These are phyloP conservation scores for Komagataella pastoris DNA, from an alignment of 805 yeast species.

Conservation along the genomic window DNA sequence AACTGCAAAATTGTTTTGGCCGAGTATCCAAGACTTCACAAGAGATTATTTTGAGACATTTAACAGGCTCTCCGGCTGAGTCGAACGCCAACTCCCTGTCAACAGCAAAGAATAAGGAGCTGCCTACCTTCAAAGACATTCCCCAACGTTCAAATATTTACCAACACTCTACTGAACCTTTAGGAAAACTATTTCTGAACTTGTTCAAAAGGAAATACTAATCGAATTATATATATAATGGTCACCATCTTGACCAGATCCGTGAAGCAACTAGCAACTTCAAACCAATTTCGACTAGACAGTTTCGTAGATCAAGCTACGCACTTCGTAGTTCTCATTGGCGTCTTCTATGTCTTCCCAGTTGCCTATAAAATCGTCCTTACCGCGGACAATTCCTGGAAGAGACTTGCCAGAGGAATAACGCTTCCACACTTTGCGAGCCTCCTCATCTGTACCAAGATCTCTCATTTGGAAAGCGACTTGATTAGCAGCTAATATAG, in stretches of 20 bases:
- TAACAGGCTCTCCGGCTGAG: conserved; percentile 4
- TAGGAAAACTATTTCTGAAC: conserved; percentile 13
- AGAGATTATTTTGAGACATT: conserved; percentile 9
- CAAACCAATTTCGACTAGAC: conserved; percentile 17
- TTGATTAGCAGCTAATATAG: conserved; percentile 64
- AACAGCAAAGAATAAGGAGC: background rate
- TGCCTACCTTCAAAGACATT: conserved; percentile 7
- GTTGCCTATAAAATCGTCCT: conserved; percentile 72
- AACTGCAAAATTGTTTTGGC: conserved; percentile 24
- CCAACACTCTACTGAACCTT: conserved; percentile 16
- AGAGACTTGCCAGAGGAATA: conserved; percentile 56
- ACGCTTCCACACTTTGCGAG: conserved; percentile 74
- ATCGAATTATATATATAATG: background rate
- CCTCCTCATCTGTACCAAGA: conserved; percentile 78
- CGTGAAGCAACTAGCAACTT: background rate
- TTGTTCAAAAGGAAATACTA: conserved; percentile 8
- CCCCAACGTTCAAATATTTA: conserved; percentile 6
- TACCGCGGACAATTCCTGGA: conserved; percentile 79
- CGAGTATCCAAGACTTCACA: conserved; percentile 16
- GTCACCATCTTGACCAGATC: background rate
- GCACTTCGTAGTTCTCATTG: conserved; percentile 62
- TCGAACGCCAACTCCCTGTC: background rate
- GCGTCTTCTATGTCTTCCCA: conserved; percentile 80
- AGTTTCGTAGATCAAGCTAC: conserved; percentile 53
- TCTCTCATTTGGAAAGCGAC: conserved; percentile 60